Base-by-base conservation (phyloP, 768 basidiomycete genomes). In the Mycena amicta region DNA sequence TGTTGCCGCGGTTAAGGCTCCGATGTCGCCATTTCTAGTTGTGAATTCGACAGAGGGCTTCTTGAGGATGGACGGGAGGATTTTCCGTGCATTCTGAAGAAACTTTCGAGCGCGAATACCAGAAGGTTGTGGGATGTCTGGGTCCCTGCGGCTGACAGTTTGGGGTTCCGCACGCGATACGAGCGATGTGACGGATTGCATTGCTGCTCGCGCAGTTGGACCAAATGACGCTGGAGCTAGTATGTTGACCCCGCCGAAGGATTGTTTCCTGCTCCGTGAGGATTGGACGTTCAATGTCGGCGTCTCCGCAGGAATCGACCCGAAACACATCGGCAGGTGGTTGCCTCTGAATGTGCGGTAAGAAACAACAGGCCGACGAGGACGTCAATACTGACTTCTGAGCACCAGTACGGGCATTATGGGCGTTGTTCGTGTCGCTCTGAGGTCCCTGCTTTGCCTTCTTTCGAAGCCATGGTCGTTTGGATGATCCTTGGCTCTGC, bases 271-370 rank as follows among this genome's bases (percentile, higher is more conserved):
- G n/a, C 40, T 51, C 25, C 60, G 52, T 13, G 55, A n/a, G 28
- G 53, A 28, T 5, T 5, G 27, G 15, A 55, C 46, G 28, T 56
- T 33, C 31, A 52, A 11, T 13, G 31, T 20, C 13, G 43, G 16
- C 8, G 51, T 28, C 5, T 53, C 5, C 18, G 39, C 16, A 15
- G 55, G 51, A 20, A 56, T 31, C 39, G 52, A 27, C 6, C 60
- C 60, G n/a, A 61, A 61, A 25, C 45, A 60, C n/a, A 40, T 22
- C 15, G 55, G 49, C 25, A n/a, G n/a, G n/a, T n/a, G n/a, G n/a
- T n/a, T n/a, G n/a, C n/a, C n/a, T n/a, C n/a, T n/a, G n/a, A n/a
- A n/a, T n/a, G n/a, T n/a, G n/a, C n/a, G n/a, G n/a, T n/a, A n/a
- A n/a, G n/a, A n/a, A n/a, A n/a, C n/a, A n/a, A n/a, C n/a, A n/a